These are phyloP conservation scores for Raddia guianensis DNA, from an alignment of 176 grass and related monocot genomes.

Conservation along the genomic window DNA sequence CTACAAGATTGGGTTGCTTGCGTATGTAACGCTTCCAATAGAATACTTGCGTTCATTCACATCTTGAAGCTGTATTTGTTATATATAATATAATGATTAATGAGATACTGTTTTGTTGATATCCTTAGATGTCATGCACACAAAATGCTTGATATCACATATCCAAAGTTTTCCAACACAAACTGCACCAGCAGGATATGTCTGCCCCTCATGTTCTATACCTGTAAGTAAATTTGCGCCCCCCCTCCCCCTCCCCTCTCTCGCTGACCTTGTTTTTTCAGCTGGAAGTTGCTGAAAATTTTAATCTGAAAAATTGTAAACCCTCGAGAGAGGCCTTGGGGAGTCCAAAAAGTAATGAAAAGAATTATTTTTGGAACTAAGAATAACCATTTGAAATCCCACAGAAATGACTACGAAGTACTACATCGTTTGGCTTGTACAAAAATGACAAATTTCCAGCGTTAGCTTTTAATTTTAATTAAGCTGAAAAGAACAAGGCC, in stretches of 20 bases:
- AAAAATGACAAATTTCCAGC: too few relatives aligned
- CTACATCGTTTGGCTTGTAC: too few relatives aligned
- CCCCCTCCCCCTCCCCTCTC: not conserved
- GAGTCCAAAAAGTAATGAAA: too few relatives aligned
- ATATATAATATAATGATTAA: slow-evolving; percentile 11
- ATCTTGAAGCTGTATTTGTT: slow-evolving; percentile 34
- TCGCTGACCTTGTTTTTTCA: too few relatives aligned
- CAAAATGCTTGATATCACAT: slow-evolving; percentile 88
- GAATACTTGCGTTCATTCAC: slow-evolving; percentile 38
- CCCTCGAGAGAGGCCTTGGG: too few relatives aligned
- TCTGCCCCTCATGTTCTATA: slow-evolving; percentile 78
- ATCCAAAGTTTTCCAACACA: slow-evolving; percentile 69
- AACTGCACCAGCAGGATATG: slow-evolving; percentile 92
- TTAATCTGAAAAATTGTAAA: too few relatives aligned
- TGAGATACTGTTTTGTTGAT: slow-evolving; percentile 7
- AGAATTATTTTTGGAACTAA: too few relatives aligned
- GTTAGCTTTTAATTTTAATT: too few relatives aligned
- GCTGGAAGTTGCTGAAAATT: too few relatives aligned
- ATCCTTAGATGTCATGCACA: slow-evolving; percentile 84
- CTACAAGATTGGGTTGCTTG: slow-evolving; percentile 91
- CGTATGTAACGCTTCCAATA: slow-evolving; percentile 67
- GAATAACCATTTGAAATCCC: too few relatives aligned
- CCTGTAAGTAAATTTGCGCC: slow-evolving; percentile 60
- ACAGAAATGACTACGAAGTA: too few relatives aligned
- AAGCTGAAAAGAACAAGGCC: too few relatives aligned